Evolutionary conservation across 352 stramenopile species (phyloP), one percentile per base, ranked within the genome.

Genomic region (Globisporangium spiculum): DNA sequence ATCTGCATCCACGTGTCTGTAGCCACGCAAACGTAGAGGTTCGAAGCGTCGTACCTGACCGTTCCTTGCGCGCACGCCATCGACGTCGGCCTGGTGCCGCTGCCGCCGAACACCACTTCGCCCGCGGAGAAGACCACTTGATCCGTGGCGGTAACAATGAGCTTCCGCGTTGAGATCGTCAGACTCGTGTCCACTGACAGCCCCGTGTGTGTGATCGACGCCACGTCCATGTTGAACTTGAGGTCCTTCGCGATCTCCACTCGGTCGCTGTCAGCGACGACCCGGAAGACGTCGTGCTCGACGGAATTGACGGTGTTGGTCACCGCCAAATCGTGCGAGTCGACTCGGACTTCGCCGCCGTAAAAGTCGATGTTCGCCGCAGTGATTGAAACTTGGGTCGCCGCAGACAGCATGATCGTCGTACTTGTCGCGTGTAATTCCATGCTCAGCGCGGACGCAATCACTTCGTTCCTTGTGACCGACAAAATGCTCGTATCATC

Each of bases 251-350:
- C 63, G 12, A 85, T 60, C 26, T 73, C 48, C 46, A 85, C 74
- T 27, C 60, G 54, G 44, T 71, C 73, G 27, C 32, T 60, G 1
- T 68, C 41, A 22, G 75, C 66, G 41, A 75, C 66, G 22, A 84
- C 79, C 53, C 71, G 69, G 41, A 86, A 72, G 30, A 82, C 70
- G 34, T 83, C 65, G 22, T 65, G 30, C 14, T 36, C 56, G 10
- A 24, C 57, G 44, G 46, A 66, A 26, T 57, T 53, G 53, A n/a
- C 55, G 52, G 61, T 60, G 46, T 68, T 69, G 26, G 75, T 83
- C 18, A 84, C 76, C 7, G 60, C 69, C 60, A 88, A 75, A 57
- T 83, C 65, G 38, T 86, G 68, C 52, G 74, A 80, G 57, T 86
- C 76, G 24, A 91, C 78, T 50, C 80, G 66, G 60, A 91, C 71